A percentile compares a stretch with the other conserved stretches of the same genome.
These are phyloP conservation scores for Hymenotorrendiella dingleyae DNA, from an alignment of 2,329 filamentous ascomycete genomes.

Conservation along the genomic window DNA sequence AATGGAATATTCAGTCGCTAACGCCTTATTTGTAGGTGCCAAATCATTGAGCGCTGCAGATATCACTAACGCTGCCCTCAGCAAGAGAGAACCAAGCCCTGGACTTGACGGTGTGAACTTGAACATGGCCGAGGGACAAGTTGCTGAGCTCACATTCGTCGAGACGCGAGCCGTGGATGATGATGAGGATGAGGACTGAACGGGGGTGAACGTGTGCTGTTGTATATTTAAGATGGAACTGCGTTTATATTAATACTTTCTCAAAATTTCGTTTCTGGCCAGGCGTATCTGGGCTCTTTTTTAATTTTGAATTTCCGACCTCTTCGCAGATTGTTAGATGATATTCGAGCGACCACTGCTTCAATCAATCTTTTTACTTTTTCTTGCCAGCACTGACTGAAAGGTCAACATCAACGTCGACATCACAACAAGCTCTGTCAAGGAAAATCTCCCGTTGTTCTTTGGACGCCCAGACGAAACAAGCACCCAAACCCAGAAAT, in stretches of 20 bases:
- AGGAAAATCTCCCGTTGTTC: not conserved
- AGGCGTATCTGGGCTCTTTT: not conserved
- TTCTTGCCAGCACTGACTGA: too few relatives aligned
- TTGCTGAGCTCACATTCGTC: slow-evolving; percentile 27
- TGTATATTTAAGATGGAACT: too few relatives aligned
- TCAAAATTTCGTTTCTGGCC: slow-evolving; percentile 1
- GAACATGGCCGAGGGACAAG: slow-evolving; percentile 27
- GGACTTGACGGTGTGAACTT: slow-evolving; percentile 26
- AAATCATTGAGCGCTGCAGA: slow-evolving; percentile 1
- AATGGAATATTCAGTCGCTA: slow-evolving; percentile 1
- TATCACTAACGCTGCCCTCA: slow-evolving; percentile 8
- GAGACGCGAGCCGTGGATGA: slow-evolving; percentile 24
- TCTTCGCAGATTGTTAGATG: slow-evolving; percentile 1
- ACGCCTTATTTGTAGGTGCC: slow-evolving; percentile 2
- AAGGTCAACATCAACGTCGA: too few relatives aligned
- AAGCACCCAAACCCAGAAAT: slow-evolving; percentile 1
- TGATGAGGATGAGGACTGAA: slow-evolving; percentile 8
- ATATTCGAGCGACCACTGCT: slow-evolving; percentile 1
- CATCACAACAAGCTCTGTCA: not conserved
- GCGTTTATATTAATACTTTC: not conserved
- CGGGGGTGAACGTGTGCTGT: too few relatives aligned
- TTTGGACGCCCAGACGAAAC: slow-evolving; percentile 1
- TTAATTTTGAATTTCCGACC: slow-evolving; percentile 2
- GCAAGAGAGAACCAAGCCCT: slow-evolving; percentile 17
- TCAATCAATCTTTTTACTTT: too few relatives aligned